A percentile compares a stretch with the other conserved stretches of the same genome.
Evolutionary conservation across 2,329 filamentous ascomycete genomes (phyloP).

Genomic region (Daldinia sp.): DNA sequence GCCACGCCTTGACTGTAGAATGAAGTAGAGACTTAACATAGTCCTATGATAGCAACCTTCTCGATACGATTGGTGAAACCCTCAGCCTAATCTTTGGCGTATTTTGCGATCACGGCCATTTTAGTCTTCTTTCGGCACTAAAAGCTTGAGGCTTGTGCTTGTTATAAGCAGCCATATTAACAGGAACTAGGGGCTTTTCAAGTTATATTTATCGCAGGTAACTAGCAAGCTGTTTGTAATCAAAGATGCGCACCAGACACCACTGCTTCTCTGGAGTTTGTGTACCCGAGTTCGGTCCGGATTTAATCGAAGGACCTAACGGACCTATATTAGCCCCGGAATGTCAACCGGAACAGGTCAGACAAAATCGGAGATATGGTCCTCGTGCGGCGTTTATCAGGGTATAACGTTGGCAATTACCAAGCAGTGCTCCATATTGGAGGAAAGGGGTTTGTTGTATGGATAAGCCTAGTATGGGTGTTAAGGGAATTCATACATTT

Average conservation of each 20-base stretch:
- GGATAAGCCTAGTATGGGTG: too few relatives aligned
- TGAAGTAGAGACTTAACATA: not conserved
- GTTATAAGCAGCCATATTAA: not conserved
- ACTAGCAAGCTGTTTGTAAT: not conserved
- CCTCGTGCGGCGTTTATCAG: not conserved
- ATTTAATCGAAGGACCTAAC: not conserved
- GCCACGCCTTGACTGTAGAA: not conserved
- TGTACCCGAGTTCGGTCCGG: not conserved
- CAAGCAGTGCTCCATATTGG: not conserved
- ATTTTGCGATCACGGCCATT: not conserved
- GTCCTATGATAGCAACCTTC: conserved; percentile 58
- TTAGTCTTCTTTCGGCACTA: not conserved
- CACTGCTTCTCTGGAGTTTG: conserved; percentile 10
- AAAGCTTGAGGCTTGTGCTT: not conserved
- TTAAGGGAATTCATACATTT: too few relatives aligned
- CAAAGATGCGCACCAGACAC: not conserved
- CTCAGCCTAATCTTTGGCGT: conserved; percentile 13
- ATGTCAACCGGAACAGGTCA: not conserved
- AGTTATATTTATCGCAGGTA: not conserved
- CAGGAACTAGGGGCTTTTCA: not conserved
- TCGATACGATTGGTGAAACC: conserved; percentile 53
- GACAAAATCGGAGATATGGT: not conserved
- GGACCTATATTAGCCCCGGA: conserved; percentile 4
- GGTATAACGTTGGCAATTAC: not conserved
- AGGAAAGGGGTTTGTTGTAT: too few relatives aligned